These are phyloP conservation scores for Globisporangium acanthophoron DNA, from an alignment of 352 stramenopile species.

Conservation along the genomic window DNA sequence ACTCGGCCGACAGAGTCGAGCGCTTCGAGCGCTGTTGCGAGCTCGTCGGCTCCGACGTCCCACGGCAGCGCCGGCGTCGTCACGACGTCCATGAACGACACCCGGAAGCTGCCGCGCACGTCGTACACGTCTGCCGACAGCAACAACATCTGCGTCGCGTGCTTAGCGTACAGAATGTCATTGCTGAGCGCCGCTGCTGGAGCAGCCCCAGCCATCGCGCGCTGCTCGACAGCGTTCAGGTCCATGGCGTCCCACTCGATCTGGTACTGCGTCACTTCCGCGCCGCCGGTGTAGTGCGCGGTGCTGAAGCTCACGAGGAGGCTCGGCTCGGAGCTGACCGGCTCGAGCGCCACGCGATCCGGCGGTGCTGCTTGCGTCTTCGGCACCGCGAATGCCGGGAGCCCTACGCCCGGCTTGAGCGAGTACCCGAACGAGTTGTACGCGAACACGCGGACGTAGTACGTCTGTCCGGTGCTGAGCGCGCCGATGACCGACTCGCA, in stretches of 20 bases:
- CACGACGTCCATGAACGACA: conserved; percentile 65
- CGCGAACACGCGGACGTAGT: conserved; percentile 89
- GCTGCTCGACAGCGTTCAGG: conserved; percentile 43
- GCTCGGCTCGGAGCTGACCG: conserved; percentile 29
- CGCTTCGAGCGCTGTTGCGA: conserved; percentile 74
- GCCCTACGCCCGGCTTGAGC: conserved; percentile 43
- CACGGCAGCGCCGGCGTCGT: conserved; percentile 61
- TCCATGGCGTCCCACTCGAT: conserved; percentile 93
- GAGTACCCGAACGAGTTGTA: conserved; percentile 94
- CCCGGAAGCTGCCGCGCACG: conserved; percentile 81
- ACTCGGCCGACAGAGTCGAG: conserved; percentile 84
- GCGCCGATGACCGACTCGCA: conserved; percentile 82
- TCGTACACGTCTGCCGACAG: conserved; percentile 78
- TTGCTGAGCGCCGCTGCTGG: conserved; percentile 28
- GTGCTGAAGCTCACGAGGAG: conserved; percentile 80
- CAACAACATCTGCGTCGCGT: conserved; percentile 88
- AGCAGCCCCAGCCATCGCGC: conserved; percentile 20
- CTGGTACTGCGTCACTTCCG: conserved; percentile 81
- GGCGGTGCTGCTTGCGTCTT: conserved; percentile 75
- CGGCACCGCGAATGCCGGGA: conserved; percentile 64
- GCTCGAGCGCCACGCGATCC: conserved; percentile 34
- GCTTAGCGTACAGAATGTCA: conserved; percentile 70
- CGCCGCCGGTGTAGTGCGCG: conserved; percentile 73
- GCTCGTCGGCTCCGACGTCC: conserved; percentile 67
- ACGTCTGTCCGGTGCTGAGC: conserved; percentile 67